Evolutionary conservation across 495 filamentous ascomycete genomes (phyloP).

Genomic region (Xylaria grammica): DNA sequence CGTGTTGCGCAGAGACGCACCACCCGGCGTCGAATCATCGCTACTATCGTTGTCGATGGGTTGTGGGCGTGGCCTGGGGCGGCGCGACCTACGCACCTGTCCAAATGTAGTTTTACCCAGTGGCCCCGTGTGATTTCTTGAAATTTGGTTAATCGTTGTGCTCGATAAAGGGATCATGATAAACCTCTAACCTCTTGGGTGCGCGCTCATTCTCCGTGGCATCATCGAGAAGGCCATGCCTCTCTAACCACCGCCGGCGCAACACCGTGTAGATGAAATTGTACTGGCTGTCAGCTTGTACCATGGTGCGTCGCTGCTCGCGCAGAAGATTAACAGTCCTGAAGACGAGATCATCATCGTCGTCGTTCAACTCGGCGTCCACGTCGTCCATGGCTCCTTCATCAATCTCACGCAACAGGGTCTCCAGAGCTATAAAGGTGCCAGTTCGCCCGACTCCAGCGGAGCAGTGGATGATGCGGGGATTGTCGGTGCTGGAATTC

Average conservation of each 20-base stretch:
- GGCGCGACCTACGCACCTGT: constrained; percentile 18
- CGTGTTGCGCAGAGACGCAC: constrained; percentile 4
- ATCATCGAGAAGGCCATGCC: constrained; percentile 45
- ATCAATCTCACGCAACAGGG: constrained; percentile 81
- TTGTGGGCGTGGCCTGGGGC: neutral
- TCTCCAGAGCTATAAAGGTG: constrained; percentile 94
- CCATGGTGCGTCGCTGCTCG: constrained; percentile 94
- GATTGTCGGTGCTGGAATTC: constrained; percentile 67
- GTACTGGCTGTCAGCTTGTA: constrained; percentile 87
- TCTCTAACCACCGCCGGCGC: constrained; percentile 69
- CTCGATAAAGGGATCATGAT: constrained; percentile 37
- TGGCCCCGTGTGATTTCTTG: constrained; percentile 17
- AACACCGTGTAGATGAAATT: constrained; percentile 89
- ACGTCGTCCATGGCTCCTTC: constrained; percentile 67
- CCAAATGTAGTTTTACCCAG: constrained; percentile 10
- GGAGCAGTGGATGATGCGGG: constrained; percentile 90
- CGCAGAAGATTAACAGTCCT: constrained; percentile 81
- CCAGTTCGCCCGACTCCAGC: constrained; percentile 94
- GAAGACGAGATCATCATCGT: constrained; percentile 57
- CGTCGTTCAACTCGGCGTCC: constrained; percentile 32
- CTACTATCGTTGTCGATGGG: constrained; percentile 19
- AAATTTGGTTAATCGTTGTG: constrained; percentile 20
- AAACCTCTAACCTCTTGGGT: constrained; percentile 54
- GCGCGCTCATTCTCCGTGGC: constrained; percentile 43
- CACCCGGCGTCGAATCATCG: constrained; percentile 23